phyloP scores from a whole-genome alignment of 768 basidiomycete genomes.

The Punctularia strigosozonata region DNA sequence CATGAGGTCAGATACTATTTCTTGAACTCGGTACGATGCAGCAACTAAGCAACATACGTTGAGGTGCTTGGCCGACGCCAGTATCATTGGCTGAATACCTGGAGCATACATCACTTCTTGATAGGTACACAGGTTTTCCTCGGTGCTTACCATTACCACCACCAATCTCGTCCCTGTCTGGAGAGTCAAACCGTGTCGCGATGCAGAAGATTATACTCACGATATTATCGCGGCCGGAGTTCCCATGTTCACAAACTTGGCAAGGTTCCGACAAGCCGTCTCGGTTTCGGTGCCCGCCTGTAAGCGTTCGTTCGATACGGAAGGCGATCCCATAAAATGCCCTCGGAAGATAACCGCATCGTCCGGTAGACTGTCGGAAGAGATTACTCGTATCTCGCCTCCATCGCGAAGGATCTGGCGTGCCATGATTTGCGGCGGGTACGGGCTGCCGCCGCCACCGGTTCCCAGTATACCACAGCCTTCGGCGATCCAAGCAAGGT shows the following conservation, averaged over 20 bases:
- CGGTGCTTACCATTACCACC: slow-evolving; percentile 28
- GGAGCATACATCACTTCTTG: slow-evolving; percentile 6
- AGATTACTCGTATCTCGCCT: slow-evolving; percentile 30
- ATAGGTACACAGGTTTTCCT: slow-evolving; percentile 13
- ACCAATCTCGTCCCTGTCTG: slow-evolving; percentile 25
- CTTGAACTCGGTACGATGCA: background rate
- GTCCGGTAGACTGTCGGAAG: slow-evolving; percentile 27
- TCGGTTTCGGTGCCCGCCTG: slow-evolving; percentile 6
- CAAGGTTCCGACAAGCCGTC: slow-evolving; percentile 9
- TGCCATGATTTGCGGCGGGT: slow-evolving; percentile 36
- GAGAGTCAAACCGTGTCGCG: too few species aligned
- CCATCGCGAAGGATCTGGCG: slow-evolving; percentile 43
- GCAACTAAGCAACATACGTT: background rate
- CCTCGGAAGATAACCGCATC: slow-evolving; percentile 19
- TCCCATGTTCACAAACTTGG: slow-evolving; percentile 11
- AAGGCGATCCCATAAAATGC: background rate
- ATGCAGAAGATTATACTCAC: too few species aligned
- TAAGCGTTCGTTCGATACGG: slow-evolving; percentile 4
- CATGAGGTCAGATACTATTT: background rate
- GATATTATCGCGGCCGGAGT: slow-evolving; percentile 11
- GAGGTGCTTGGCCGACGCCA: background rate
- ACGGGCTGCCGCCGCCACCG: slow-evolving; percentile 52
- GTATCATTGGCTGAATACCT: slow-evolving; percentile 13
- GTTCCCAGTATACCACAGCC: slow-evolving; percentile 53
- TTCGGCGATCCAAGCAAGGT: slow-evolving; percentile 48